These are phyloP conservation scores for Avena sativa DNA, from an alignment of 176 grass and related monocot species.

Conservation along the genomic window DNA sequence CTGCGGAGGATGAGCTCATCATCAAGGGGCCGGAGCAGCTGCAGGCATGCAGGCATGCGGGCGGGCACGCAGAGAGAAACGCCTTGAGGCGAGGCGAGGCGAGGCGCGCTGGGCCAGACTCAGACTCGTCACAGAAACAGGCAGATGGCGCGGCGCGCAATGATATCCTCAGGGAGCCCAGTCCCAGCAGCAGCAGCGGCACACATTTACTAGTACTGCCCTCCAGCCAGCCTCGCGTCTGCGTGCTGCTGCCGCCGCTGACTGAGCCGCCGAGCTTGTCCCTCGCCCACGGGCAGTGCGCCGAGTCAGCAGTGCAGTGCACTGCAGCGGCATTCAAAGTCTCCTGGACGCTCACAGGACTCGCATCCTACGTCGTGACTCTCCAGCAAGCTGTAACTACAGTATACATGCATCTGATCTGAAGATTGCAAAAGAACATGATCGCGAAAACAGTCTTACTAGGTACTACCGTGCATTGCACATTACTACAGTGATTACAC, in stretches of 20 bases:
- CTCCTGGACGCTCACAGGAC: constrained; percentile 9
- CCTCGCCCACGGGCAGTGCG: not conserved
- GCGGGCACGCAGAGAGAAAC: constrained; percentile 16
- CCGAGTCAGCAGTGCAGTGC: constrained; percentile 3
- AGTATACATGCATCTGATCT: not conserved
- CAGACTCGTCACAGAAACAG: not conserved
- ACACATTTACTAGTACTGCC: constrained; percentile 20
- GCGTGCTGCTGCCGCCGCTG: constrained; percentile 25
- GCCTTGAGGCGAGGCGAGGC: constrained; percentile 41
- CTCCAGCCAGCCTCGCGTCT: constrained; percentile 6
- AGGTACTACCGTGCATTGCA: too few relatives aligned
- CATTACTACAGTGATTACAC: too few relatives aligned
- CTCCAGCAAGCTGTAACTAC: not conserved
- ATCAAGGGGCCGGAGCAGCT: too few relatives aligned
- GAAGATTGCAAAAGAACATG: not conserved
- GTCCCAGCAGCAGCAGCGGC: not conserved
- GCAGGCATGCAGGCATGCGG: not conserved
- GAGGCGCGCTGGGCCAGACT: too few relatives aligned
- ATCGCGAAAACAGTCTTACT: too few relatives aligned
- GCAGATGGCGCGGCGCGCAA: too few relatives aligned
- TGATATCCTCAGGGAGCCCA: too few relatives aligned
- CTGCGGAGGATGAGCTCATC: not conserved
- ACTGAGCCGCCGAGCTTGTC: not conserved
- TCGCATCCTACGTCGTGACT: too few relatives aligned
- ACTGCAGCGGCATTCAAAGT: constrained; percentile 35